Percentiles rank a stretch among this genome's conserved stretches.
Evolutionary conservation across 2,329 filamentous ascomycete species (phyloP).

Genomic region (Exophiala sp.): DNA sequence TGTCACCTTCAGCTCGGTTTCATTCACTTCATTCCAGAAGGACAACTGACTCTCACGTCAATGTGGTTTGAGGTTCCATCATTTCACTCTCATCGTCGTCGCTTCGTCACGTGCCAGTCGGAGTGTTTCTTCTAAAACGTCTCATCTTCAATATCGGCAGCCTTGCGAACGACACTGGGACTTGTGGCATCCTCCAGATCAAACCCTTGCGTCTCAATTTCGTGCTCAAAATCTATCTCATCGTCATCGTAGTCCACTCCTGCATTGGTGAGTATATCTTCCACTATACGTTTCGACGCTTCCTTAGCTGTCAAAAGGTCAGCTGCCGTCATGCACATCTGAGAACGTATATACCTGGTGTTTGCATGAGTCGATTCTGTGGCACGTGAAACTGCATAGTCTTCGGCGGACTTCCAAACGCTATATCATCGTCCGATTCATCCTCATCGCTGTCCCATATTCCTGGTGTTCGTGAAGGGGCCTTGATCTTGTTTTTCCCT

Average conservation of each 20-base stretch:
- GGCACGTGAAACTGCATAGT: slow-evolving; percentile 54
- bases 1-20: too few species aligned
- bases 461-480: slow-evolving; percentile 45
- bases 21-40: too few species aligned
- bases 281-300: slow-evolving; percentile 49
- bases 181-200: slow-evolving; percentile 38
- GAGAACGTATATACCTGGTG: slow-evolving; percentile 40
- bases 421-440: slow-evolving; percentile 55
- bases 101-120: too few species aligned
- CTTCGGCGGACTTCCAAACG: slow-evolving; percentile 79
- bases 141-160: slow-evolving; percentile 43
- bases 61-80: too few species aligned
- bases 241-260: slow-evolving; percentile 35
- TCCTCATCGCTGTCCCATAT: slow-evolving; percentile 71
- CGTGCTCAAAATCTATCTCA: slow-evolving; percentile 31
- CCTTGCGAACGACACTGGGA: slow-evolving; percentile 44
- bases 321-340: not conserved
- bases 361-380: slow-evolving; percentile 48
- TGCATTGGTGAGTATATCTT: slow-evolving; percentile 46
- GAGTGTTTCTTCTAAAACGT: slow-evolving; percentile 36
- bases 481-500: slow-evolving; percentile 6
- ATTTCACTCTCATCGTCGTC: too few species aligned
- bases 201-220: slow-evolving; percentile 27
- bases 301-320: slow-evolving; percentile 42
- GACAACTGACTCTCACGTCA: too few species aligned